Percentiles rank a stretch among this genome's conserved stretches.
phyloP scores from a whole-genome alignment of 2,329 filamentous ascomycete genomes.

The Xylaria sp. region DNA sequence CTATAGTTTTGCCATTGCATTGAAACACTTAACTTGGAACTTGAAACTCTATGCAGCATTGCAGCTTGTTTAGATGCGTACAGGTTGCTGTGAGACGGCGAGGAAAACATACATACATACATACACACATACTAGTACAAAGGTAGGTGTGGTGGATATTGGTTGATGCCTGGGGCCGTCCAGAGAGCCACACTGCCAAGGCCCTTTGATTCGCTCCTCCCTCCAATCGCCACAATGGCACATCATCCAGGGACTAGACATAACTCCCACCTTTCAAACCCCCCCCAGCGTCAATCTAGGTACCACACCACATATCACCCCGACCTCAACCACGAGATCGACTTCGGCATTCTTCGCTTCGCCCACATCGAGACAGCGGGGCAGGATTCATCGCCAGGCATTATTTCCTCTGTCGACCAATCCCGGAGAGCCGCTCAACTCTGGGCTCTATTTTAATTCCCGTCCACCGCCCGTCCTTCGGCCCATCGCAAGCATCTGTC shows the following conservation, averaged over 20 bases:
- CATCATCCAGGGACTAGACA: constrained; percentile 8
- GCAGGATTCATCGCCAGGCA: neutral
- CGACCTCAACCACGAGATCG: neutral
- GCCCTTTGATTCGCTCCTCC: constrained; percentile 11
- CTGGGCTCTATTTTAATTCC: neutral
- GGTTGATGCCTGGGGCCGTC: neutral
- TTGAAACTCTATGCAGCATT: no score
- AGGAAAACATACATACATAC: no score
- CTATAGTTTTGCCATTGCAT: no score
- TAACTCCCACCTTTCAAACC: neutral
- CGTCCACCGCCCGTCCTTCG: neutral
- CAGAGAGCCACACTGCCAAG: constrained; percentile 31
- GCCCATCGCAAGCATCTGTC: constrained; percentile 4
- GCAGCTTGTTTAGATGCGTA: no score
- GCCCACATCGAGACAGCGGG: constrained; percentile 7
- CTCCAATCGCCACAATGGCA: constrained; percentile 20
- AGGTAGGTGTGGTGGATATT: no score
- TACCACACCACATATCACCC: neutral
- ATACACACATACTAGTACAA: no score
- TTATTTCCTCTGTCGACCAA: constrained; percentile 1
- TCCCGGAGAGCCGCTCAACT: neutral
- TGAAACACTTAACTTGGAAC: no score
- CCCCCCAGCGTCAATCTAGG: neutral
- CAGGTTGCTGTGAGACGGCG: no score
- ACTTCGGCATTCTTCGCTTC: neutral